phyloP scores from a whole-genome alignment of 2,329 filamentous ascomycete species.

The Gaeumannomyces tritici region DNA sequence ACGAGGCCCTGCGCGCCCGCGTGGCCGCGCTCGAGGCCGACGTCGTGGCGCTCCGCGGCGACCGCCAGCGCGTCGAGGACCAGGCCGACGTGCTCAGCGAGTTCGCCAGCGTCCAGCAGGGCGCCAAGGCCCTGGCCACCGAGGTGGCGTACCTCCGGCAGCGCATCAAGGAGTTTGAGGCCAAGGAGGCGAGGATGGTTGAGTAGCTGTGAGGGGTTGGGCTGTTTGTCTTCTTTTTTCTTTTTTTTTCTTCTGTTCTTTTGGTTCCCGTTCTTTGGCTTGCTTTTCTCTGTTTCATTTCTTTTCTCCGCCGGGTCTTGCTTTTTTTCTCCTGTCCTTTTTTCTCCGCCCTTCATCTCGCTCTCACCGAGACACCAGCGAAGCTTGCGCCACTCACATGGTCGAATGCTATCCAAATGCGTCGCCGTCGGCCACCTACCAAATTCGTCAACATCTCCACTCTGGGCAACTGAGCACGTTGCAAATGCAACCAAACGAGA shows the following conservation, averaged over 20 bases:
- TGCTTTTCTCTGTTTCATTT: neutral
- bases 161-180: neutral
- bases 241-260: neutral
- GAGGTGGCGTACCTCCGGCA: neutral
- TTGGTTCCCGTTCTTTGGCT: neutral
- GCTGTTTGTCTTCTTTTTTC: no score
- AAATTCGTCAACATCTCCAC: neutral
- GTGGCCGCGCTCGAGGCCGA: slow-evolving; percentile 4
- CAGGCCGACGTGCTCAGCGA: slow-evolving; percentile 11
- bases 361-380: neutral
- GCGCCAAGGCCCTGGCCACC: neutral
- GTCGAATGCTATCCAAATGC: neutral
- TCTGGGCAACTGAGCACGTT: no score
- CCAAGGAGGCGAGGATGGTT: neutral
- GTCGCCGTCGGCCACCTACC: neutral
- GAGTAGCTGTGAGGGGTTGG: neutral
- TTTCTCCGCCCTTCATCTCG: neutral
- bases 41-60: slow-evolving; percentile 4
- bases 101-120: neutral
- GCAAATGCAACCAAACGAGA: neutral
- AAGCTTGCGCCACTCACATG: no score
- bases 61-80: slow-evolving; percentile 6
- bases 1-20: neutral
- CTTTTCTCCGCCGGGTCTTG: no score
- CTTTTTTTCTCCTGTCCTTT: neutral